phyloP scores from a whole-genome alignment of 257 asterid species.

The Ophiorrhiza pumila region DNA sequence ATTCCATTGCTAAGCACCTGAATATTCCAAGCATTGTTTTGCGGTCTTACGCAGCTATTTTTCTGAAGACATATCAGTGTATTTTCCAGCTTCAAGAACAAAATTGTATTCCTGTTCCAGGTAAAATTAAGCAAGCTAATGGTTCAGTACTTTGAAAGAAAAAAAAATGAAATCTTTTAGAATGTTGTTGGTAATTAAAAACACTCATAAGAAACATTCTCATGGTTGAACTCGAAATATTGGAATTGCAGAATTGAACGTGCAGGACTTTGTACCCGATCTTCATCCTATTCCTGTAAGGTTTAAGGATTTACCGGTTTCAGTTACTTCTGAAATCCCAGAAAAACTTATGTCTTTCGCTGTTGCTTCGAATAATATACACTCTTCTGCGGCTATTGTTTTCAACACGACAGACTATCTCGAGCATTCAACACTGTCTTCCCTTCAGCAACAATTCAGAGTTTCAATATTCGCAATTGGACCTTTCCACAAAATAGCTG shows the following conservation, averaged over 20 bases:
- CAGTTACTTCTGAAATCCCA: background rate
- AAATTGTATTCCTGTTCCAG: constrained; percentile 31
- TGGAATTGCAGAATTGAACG: constrained; percentile 29
- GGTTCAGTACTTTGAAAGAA: background rate
- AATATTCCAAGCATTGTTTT: constrained; percentile 45
- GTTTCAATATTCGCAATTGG: constrained; percentile 55
- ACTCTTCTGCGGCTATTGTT: constrained; percentile 40
- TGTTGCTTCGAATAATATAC: constrained; percentile 16
- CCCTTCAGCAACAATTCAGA: constrained; percentile 27
- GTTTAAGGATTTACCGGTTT: constrained; percentile 18
- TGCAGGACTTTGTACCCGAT: constrained; percentile 30
- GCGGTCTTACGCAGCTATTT: constrained; percentile 31
- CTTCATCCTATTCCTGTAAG: constrained; percentile 35
- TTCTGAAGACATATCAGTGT: constrained; percentile 22
- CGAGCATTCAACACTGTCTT: constrained; percentile 21
- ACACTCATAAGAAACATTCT: no score
- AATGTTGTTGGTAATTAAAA: no score
- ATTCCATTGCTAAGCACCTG: constrained; percentile 30
- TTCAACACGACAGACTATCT: constrained; percentile 39
- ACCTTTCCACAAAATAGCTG: constrained; percentile 48
- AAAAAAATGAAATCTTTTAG: background rate
- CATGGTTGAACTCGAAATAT: background rate
- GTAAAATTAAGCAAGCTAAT: constrained; percentile 11
- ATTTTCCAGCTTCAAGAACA: constrained; percentile 28
- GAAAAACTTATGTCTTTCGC: constrained; percentile 17